Base-by-base conservation (phyloP, 2,329 filamentous ascomycete genomes). In the Penicillium sp. region DNA sequence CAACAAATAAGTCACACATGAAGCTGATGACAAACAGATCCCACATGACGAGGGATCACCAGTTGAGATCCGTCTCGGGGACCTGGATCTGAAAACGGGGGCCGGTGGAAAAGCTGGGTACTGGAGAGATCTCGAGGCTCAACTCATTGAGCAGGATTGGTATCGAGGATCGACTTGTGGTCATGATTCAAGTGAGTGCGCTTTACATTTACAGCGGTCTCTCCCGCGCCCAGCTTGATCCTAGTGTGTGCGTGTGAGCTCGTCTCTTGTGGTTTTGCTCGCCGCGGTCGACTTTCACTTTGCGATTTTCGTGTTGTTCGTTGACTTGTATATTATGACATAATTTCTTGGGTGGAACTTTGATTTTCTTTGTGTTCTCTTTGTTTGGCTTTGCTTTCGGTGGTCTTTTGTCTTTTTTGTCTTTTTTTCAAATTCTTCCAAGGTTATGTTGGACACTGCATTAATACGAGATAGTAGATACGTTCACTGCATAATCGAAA, bases 71-170 rank as follows among this genome's bases (percentile, higher is more conserved):
- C 83, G 87, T 50, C 79, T 94, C 9, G 88, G 87, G 1, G 90
- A 94, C 67, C 79, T 93, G 41, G 90, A 94, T 72, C 81, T 88
- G 65, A 94, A 94, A 75, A 87, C 86, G 53, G 80, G 82, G 8
- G 74, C 75, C 0, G 81, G 73, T 8, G 77, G 81, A 49, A 92
- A 93, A 70, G 77, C 85, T 52, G 77, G 78, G 42, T 87, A 89
- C 65, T 94, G 90, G 90, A 79, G 79, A 55, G 73, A 76, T 14
- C 80, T 82, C 42, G 89, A 94, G 72, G 72, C 73, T 48, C 76
- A 79, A 22, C 75, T 93, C 53, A 82, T 89, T 45, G 74, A 83
- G 1, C 84, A 81, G 11, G 88, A 88, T 14, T 93, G 87, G 80
- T 93, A 94, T 67, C 62, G 60, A 11, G 78, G 75, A 1, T 70